A percentile compares a stretch with the other conserved stretches of the same genome.
phyloP scores from a whole-genome alignment of 352 stramenopile genomes.

The Thalassiosira livingstoniorum region DNA sequence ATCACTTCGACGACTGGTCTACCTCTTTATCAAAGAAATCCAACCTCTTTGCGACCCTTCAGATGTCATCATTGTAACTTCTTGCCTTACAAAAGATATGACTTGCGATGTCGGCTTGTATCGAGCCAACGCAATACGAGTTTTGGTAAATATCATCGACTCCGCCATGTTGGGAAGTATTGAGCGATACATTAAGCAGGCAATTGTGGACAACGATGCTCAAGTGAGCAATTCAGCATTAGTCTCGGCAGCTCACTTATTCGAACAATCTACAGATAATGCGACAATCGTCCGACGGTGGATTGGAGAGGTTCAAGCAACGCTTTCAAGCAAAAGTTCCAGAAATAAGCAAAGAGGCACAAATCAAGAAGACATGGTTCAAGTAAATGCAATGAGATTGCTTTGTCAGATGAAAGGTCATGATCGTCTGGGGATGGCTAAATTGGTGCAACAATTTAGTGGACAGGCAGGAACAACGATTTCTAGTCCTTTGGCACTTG shows the following conservation, averaged over 20 bases:
- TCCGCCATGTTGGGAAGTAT: constrained; percentile 88
- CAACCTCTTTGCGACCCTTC: constrained; percentile 87
- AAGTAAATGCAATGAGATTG: constrained; percentile 92
- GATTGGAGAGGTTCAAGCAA: constrained; percentile 95
- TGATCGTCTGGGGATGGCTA: constrained; percentile 97
- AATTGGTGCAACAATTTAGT: constrained; percentile 87
- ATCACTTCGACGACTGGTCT: constrained; percentile 97
- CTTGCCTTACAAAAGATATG: constrained; percentile 99
- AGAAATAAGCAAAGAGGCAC: constrained; percentile 88
- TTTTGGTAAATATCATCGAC: constrained; percentile 92
- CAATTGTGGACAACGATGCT: constrained; percentile 97
- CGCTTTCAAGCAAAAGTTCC: not conserved
- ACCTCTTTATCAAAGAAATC: constrained; percentile 99
- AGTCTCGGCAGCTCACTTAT: constrained; percentile 94
- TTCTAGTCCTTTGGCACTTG: constrained; percentile 93
- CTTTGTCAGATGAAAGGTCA: constrained; percentile 98
- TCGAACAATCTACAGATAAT: constrained; percentile 89
- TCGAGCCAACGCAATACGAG: constrained; percentile 97
- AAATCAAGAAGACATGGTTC: constrained; percentile 94
- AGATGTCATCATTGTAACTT: constrained; percentile 99
- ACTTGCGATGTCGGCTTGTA: constrained; percentile 96
- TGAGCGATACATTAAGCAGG: constrained; percentile 98
- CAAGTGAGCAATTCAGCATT: constrained; percentile 96
- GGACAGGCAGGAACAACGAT: constrained; percentile 87
- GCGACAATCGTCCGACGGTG: constrained; percentile 86